These are phyloP conservation scores for Chlorella variabilis DNA, from an alignment of 163 green algal species.

Conservation along the genomic window DNA sequence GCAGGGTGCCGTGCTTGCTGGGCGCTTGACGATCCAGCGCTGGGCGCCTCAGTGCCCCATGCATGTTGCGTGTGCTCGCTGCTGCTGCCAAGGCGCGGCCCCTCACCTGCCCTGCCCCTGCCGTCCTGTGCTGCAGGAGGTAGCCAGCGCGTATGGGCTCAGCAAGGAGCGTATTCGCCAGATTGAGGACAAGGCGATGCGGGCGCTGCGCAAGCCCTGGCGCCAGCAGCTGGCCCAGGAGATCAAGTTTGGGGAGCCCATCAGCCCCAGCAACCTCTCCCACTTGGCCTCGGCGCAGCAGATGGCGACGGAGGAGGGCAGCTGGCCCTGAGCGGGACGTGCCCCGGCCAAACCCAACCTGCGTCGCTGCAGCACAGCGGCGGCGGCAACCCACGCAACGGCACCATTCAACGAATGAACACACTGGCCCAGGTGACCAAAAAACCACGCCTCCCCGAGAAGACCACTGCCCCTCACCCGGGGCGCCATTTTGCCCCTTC, in stretches of 20 bases:
- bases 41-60: too few species aligned
- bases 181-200: slow-evolving; percentile 76
- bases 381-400: too few species aligned
- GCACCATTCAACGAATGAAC: too few species aligned
- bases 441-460: too few species aligned
- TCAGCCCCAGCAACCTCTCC: not conserved
- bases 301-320: not conserved
- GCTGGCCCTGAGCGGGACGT: not conserved
- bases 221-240: slow-evolving; percentile 28
- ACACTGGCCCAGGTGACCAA: too few species aligned
- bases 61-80: too few species aligned
- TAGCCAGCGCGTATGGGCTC: slow-evolving; percentile 64
- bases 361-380: too few species aligned
- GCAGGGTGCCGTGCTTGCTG: not conserved
- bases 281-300: not conserved
- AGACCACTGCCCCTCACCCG: too few species aligned
- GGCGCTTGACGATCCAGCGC: not conserved
- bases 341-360: too few species aligned
- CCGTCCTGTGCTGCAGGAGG: slow-evolving; percentile 36
- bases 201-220: slow-evolving; percentile 40
- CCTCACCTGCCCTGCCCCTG: too few species aligned
- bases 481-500: too few species aligned
- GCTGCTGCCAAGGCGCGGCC: not conserved
- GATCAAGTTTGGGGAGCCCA: not conserved
- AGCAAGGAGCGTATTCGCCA: slow-evolving; percentile 83